phyloP scores from a whole-genome alignment of 2,329 filamentous ascomycete genomes.

The Ophiosphaerella narmari region DNA sequence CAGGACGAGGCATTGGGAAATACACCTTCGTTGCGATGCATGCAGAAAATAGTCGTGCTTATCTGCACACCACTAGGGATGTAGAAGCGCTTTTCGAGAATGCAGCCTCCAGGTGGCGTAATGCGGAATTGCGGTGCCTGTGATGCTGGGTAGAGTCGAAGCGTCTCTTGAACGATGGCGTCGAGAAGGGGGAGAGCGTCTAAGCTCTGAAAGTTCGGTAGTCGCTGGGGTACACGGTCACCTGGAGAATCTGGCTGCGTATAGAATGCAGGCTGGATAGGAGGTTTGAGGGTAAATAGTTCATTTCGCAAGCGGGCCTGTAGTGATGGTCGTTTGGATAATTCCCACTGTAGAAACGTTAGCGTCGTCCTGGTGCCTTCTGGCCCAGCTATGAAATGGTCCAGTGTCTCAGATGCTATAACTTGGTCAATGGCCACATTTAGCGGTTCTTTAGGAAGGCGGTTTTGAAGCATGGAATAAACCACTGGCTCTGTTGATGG shows the following conservation, averaged over 20 bases:
- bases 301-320: constrained; percentile 47
- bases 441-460: constrained; percentile 7
- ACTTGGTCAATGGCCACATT: constrained; percentile 42
- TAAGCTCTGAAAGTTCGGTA: constrained; percentile 41
- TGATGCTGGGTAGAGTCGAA: constrained; percentile 62
- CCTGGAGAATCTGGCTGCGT: not conserved
- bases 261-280: not conserved
- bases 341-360: constrained; percentile 64
- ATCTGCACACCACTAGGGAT: constrained; percentile 46
- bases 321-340: constrained; percentile 36
- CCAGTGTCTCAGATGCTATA: constrained; percentile 71
- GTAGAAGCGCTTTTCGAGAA: constrained; percentile 32
- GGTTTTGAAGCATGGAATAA: too few relatives aligned
- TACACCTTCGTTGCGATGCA: constrained; percentile 48
- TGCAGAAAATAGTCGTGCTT: constrained; percentile 43
- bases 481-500: constrained; percentile 27
- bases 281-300: constrained; percentile 4
- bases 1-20: constrained; percentile 45
- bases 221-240: constrained; percentile 18
- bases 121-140: constrained; percentile 62
- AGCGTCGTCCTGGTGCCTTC: constrained; percentile 72
- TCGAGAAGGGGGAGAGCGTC: constrained; percentile 58
- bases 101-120: constrained; percentile 41
- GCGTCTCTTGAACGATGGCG: constrained; percentile 60
- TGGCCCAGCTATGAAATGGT: constrained; percentile 74